phyloP scores from a whole-genome alignment of 2,329 filamentous ascomycete species.

The Calonectria pteridis region DNA sequence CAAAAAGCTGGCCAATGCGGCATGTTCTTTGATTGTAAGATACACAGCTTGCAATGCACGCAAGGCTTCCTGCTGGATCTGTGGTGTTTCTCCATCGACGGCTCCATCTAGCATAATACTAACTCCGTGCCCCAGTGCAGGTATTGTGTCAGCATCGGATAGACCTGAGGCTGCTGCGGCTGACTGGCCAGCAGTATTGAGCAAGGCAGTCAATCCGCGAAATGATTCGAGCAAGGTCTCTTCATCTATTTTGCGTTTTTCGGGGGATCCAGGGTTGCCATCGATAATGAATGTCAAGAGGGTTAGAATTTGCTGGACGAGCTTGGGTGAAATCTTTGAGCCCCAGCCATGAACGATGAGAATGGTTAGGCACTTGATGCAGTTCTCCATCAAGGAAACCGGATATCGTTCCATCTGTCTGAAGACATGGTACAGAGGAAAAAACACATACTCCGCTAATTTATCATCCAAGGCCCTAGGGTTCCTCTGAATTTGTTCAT shows the following conservation, averaged over 20 bases:
- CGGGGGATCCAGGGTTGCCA: constrained; percentile 70
- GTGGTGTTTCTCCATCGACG: constrained; percentile 71
- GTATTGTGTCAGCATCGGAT: constrained; percentile 72
- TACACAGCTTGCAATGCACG: constrained; percentile 73
- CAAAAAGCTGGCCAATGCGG: constrained; percentile 86
- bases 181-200: constrained; percentile 69
- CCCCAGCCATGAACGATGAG: constrained; percentile 87
- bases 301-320: constrained; percentile 88
- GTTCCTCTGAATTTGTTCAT: constrained; percentile 58
- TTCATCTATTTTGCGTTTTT: constrained; percentile 68
- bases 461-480: constrained; percentile 77
- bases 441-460: constrained; percentile 94
- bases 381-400: constrained; percentile 78
- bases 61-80: constrained; percentile 80
- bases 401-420: constrained; percentile 80
- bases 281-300: constrained; percentile 86
- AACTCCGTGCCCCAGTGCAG: constrained; percentile 84
- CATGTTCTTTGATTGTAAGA: constrained; percentile 74
- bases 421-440: constrained; percentile 89
- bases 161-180: constrained; percentile 62
- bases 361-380: constrained; percentile 79
- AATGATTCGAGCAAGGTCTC: constrained; percentile 82
- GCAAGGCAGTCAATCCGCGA: constrained; percentile 75
- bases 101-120: constrained; percentile 83
- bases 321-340: constrained; percentile 73